Evolutionary conservation across 345 rosid genomes (phyloP), one percentile per base, ranked within the genome.

Genomic region (Geranium rotundifolium): DNA sequence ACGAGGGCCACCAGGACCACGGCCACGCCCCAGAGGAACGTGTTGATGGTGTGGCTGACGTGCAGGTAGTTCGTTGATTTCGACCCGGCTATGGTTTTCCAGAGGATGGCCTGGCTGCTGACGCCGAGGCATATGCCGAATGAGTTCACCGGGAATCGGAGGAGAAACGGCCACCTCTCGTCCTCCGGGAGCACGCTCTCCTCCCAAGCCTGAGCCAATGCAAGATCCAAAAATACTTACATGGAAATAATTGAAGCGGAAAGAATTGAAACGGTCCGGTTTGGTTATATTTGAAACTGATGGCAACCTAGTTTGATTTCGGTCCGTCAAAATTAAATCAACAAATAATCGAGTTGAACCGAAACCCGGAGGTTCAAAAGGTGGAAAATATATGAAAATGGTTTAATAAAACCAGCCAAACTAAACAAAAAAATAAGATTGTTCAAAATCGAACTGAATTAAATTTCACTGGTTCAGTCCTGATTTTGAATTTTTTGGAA

Each of bases 91-190:
- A 89, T 63, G 4, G 85, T 72, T 69, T 89, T 91, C 96, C 96
- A 91, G 85, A 91, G 64, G 41, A 91, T 79, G 19, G 96, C 95
- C 79, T 91, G 96, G 77, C 96, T 91, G 71, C 95, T 80, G 17
- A 85, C 84, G 37, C 98, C 98, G 5, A 91, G 89, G 72, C 98
- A 89, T 73, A 91, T 85, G 76, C 98, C 95, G 17, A 81, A 91
- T 0, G 96, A 84, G 60, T 95, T 80, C 41, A 91, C 61, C 0
- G 95, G 87, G 66, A 19, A 91, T 20, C 96, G 82, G 2, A 89
- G 85, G 69, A 91, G 92, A 72, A 91, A 91, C 20, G 98, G 98
- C 96, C 98, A 91, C 20, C 54, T 75, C 80, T 79, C 82, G 78
- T 87, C 90, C 2, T 77, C 85, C 5, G 96, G 98, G 23, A 91